Evolutionary conservation across 2,329 filamentous ascomycete species (phyloP).

Genomic region (Pseudocercospora fuligena): DNA sequence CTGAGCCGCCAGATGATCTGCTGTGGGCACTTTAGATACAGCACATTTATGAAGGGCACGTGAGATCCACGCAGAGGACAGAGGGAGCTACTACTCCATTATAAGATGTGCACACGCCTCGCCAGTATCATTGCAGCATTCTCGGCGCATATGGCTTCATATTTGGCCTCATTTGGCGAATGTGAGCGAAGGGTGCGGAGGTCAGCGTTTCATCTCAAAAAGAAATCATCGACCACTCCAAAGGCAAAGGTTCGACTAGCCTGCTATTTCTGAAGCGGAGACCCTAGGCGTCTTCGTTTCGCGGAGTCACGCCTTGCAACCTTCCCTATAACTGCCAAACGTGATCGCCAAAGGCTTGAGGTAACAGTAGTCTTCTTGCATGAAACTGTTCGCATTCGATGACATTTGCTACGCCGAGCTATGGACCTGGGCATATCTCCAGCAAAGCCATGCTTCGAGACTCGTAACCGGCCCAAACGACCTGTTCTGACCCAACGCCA

Average conservation of each 20-base stretch:
- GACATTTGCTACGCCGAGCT: conserved; percentile 34
- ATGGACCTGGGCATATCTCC: conserved; percentile 16
- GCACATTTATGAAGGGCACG: not conserved
- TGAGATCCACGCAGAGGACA: not conserved
- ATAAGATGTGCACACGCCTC: not conserved
- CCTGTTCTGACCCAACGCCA: conserved; percentile 32
- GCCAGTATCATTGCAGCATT: not conserved
- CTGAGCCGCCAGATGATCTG: not conserved
- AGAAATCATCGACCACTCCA: too few species aligned
- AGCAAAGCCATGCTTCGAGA: conserved; percentile 32
- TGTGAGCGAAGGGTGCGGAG: too few species aligned
- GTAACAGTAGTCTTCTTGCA: conserved; percentile 20
- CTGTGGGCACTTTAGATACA: not conserved
- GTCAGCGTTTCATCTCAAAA: too few species aligned
- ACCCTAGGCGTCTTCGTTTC: not conserved
- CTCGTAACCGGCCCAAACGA: conserved; percentile 30
- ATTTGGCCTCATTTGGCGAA: not conserved
- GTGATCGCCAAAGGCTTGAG: not conserved
- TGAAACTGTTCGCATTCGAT: conserved; percentile 34
- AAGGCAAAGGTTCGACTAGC: too few species aligned
- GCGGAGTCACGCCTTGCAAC: not conserved
- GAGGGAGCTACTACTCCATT: not conserved
- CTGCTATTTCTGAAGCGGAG: too few species aligned
- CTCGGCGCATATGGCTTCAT: not conserved
- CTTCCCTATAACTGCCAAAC: not conserved